Evolutionary conservation across 345 rosid species (phyloP), one percentile per base, ranked within the genome.

Genomic region (Laguncularia racemosa): DNA sequence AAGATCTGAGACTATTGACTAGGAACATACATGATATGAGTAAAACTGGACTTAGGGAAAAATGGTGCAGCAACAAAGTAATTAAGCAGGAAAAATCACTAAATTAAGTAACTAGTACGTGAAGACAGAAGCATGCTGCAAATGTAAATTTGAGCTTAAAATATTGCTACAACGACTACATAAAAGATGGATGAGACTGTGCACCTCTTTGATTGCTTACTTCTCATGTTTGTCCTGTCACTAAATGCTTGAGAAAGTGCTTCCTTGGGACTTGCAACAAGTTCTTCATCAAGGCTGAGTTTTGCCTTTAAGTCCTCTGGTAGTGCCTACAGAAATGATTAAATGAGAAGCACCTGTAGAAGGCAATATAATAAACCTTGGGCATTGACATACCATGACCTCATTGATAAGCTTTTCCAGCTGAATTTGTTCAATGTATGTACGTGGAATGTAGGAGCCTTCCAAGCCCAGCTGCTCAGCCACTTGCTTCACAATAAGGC

Each of bases 371-470:
- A 44, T 49, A 65, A 51, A 38, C 48, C 15, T 63, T n/a, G 50
- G 48, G 44, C 57, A 16, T 40, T 53, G 21, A 43, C 89, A 62
- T 86, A 89, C 95, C 97, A 84, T 86, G 61, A 80, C 85, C 69
- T 89, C 97, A 59, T 82, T 79, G 66, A 89, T 78, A 60, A 89
- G 83, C 70, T 89, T 82, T 66, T 89, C 97, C 69, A 89, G 67
- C 67, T 89, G 97, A 67, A 89, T 89, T 70, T 86, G 95, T 68
- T 89, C 97, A 46, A 89, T 89, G 63, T 89, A 89, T 48, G 97
- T 86, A 10, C 95, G 91, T 20, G 97, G 82, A 71, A 76, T 67
- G 69, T 71, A 89, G 14, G 95, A 86, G 20, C 91, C 95, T 73
- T 86, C 91, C 79, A 89, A 58, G 47, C 84, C 91, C 48, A 86